Evolutionary conservation across 2,329 filamentous ascomycete species (phyloP).

Genomic region (Penicillium capsulatum): DNA sequence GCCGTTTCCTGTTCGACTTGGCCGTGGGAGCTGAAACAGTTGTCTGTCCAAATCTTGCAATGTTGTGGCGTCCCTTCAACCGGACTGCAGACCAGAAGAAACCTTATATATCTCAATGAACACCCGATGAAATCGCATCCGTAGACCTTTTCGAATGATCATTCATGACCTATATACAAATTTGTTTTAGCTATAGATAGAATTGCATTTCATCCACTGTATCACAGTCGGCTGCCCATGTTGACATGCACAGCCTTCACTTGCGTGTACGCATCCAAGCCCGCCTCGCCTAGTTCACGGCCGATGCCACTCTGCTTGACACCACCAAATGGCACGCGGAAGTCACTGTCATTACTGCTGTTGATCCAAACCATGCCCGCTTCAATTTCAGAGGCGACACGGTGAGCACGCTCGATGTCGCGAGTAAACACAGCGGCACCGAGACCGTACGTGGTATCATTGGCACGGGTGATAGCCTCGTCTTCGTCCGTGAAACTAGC

Average conservation of each 20-base stretch:
- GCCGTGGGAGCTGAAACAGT: too few relatives aligned
- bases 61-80: too few relatives aligned
- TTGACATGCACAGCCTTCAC: conserved; percentile 52
- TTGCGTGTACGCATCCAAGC: conserved; percentile 59
- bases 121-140: too few relatives aligned
- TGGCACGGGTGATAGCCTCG: conserved; percentile 55
- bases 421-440: conserved; percentile 40
- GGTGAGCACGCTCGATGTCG: conserved; percentile 60
- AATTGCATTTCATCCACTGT: too few relatives aligned
- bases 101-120: too few relatives aligned
- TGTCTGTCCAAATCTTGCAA: too few relatives aligned
- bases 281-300: conserved; percentile 58
- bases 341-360: conserved; percentile 48
- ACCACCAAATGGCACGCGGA: conserved; percentile 57
- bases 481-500: conserved; percentile 57
- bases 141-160: too few relatives aligned
- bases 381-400: conserved; percentile 54
- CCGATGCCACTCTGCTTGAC: conserved; percentile 62
- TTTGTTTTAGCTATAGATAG: too few relatives aligned
- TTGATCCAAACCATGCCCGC: conserved; percentile 70
- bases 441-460: conserved; percentile 48
- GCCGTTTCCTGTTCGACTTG: too few relatives aligned
- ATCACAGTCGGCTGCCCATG: conserved; percentile 40
- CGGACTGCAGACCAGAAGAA: too few relatives aligned
- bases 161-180: too few relatives aligned